Percentiles rank a stretch among this genome's conserved stretches.
Evolutionary conservation across 208 protist genomes (phyloP).

Genomic region (Leishmania arabica): DNA sequence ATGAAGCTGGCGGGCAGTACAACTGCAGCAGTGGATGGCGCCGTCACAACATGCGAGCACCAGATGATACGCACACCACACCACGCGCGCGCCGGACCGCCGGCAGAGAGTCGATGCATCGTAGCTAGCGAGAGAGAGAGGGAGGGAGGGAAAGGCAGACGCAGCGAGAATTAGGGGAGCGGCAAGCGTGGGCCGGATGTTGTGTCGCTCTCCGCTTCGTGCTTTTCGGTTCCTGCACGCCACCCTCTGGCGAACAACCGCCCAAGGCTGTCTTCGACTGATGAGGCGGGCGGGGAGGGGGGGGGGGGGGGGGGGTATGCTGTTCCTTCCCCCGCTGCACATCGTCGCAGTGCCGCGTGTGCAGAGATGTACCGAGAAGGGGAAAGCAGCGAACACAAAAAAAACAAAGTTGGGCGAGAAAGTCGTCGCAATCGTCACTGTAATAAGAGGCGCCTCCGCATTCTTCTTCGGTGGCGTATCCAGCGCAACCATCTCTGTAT

Average conservation of each 20-base stretch:
- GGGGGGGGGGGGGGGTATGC: background rate
- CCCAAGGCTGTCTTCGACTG: background rate
- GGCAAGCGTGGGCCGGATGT: too few species aligned
- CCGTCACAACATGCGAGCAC: background rate
- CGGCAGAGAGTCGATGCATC: conserved; percentile 1
- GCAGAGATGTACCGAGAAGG: background rate
- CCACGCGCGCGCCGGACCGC: background rate
- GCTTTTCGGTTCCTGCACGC: background rate
- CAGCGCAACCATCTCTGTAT: background rate
- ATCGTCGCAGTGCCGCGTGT: background rate
- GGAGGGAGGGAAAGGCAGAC: background rate
- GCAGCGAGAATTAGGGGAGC: background rate
- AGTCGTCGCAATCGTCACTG: background rate
- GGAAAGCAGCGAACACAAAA: background rate
- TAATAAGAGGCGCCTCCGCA: background rate
- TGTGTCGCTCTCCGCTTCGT: too few species aligned
- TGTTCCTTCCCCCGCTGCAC: background rate
- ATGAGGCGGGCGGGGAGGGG: too few species aligned
- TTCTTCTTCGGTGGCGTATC: background rate
- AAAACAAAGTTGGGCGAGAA: background rate
- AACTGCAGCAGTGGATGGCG: background rate
- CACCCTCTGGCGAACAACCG: background rate
- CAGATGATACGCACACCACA: background rate
- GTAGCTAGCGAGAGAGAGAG: background rate
- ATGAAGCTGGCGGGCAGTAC: background rate